These are phyloP conservation scores for Furcasterigmium furcatum DNA, from an alignment of 2,329 filamentous ascomycete genomes.

Conservation along the genomic window DNA sequence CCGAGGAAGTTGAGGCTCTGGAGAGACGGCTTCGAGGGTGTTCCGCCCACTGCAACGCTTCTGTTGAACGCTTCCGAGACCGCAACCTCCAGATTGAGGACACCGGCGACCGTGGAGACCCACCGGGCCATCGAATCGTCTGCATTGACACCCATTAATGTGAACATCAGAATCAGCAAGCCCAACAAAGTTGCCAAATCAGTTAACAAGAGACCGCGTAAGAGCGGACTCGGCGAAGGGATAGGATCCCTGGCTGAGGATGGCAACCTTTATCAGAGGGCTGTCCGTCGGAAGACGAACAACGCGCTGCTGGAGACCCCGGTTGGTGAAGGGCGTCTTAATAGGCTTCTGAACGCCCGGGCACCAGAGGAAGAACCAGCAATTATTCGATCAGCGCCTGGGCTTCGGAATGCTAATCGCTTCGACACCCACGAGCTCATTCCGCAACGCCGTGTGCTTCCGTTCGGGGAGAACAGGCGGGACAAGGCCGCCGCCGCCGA, in stretches of 20 bases:
- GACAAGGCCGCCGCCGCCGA: conserved; percentile 7
- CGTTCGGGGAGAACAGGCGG: conserved; percentile 26
- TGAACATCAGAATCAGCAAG: conserved; percentile 23
- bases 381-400: conserved; percentile 20
- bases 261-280: conserved; percentile 26
- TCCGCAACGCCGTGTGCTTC: conserved; percentile 38
- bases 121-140: conserved; percentile 14
- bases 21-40: not conserved
- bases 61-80: not conserved
- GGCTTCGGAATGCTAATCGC: conserved; percentile 13
- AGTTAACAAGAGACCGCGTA: conserved; percentile 7
- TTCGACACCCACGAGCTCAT: conserved; percentile 17
- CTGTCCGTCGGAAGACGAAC: conserved; percentile 6
- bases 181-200: conserved; percentile 15
- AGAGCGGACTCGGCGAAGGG: conserved; percentile 25
- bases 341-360: conserved; percentile 27
- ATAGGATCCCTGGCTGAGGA: conserved; percentile 47
- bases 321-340: conserved; percentile 23
- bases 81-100: not conserved
- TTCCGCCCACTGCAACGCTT: not conserved
- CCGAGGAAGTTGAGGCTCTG: conserved; percentile 28
- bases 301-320: conserved; percentile 10
- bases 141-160: conserved; percentile 32
- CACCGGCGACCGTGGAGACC: conserved; percentile 5
- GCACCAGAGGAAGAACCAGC: conserved; percentile 16